These are phyloP conservation scores for Chytridium lagenaria DNA, from an alignment of 371 early-diverging fungal species.

Conservation along the genomic window DNA sequence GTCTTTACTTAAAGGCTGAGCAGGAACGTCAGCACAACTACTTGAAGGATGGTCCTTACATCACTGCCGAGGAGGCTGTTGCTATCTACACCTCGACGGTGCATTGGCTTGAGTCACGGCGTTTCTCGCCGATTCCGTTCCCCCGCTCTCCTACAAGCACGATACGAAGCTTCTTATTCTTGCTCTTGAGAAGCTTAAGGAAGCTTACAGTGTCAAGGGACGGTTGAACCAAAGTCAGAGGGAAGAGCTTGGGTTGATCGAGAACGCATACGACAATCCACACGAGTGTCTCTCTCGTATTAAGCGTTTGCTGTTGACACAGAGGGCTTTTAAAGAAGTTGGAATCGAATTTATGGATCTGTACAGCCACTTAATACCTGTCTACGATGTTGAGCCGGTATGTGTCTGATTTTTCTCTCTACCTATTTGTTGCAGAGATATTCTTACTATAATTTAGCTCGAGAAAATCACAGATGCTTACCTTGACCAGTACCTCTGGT, in stretches of 20 bases:
- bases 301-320: constrained; percentile 95
- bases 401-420: background rate
- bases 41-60: constrained; percentile 97
- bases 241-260: constrained; percentile 96
- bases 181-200: constrained; percentile 94
- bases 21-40: constrained; percentile 99
- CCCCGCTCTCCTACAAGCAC: constrained; percentile 99
- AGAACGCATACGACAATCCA: constrained; percentile 98
- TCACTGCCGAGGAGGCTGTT: constrained; percentile 96
- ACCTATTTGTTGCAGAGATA: background rate
- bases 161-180: constrained; percentile 96
- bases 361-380: constrained; percentile 93
- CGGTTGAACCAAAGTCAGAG: constrained; percentile 95
- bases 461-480: constrained; percentile 99
- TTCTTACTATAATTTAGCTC: constrained; percentile 46
- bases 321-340: constrained; percentile 99
- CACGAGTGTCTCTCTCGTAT: constrained; percentile 94
- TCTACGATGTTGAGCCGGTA: constrained; percentile 93
- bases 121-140: constrained; percentile 98
- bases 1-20: constrained; percentile 98
- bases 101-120: constrained; percentile 98
- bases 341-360: constrained; percentile 99
- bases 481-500: constrained; percentile 98
- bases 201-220: constrained; percentile 95
- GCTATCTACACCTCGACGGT: constrained; percentile 97